Base-by-base conservation (phyloP, 495 filamentous ascomycete genomes). In the Hypoxylon trugodes region DNA sequence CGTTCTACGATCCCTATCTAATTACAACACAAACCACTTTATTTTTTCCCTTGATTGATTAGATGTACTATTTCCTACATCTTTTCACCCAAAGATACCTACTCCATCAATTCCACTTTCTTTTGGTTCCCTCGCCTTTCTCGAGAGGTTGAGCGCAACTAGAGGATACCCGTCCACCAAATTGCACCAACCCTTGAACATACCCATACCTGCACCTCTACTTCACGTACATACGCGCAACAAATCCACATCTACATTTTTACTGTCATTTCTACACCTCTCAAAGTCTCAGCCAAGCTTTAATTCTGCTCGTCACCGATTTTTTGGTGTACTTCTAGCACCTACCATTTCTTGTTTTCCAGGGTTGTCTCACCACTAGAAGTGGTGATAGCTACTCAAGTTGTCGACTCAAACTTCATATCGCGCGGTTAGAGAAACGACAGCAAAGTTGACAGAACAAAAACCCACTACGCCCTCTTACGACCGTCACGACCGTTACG, bases 361-460 rank as follows among this genome's bases (percentile, higher is more conserved):
- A 46, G 25, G 16, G 12, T 21, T 52, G 51, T 57, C 28, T 62
- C 58, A 69, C 59, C 58, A 66, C 55, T 22, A 30, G 45, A 30
- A n/a, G n/a, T n/a, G n/a, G 78, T 78, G 78, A 77, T 80, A 76
- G 75, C 60, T 48, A 49, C 69, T 74, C 78, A 77, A 56, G 71
- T 82, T 82, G 78, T 81, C 77, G 65, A 60, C 77, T 69, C 68
- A 60, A 55, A 69, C 74, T 61, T 64, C 61, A 24, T 35, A 59
- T 68, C 59, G 62, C 63, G 73, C 69, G 62, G 73, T 61, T 64
- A 61, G 61, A 58, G 66, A 73, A 72, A 67, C 69, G 63, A 66
- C 69, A 75, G 77, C 75, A 69, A 72, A 74, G 72, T 75, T 74
- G 74, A 74, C 74, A 54, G 71, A 73, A 59, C 72, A 61, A 65